These are phyloP conservation scores for Globisporangium orthogonon DNA, from an alignment of 352 stramenopile genomes.

Conservation along the genomic window DNA sequence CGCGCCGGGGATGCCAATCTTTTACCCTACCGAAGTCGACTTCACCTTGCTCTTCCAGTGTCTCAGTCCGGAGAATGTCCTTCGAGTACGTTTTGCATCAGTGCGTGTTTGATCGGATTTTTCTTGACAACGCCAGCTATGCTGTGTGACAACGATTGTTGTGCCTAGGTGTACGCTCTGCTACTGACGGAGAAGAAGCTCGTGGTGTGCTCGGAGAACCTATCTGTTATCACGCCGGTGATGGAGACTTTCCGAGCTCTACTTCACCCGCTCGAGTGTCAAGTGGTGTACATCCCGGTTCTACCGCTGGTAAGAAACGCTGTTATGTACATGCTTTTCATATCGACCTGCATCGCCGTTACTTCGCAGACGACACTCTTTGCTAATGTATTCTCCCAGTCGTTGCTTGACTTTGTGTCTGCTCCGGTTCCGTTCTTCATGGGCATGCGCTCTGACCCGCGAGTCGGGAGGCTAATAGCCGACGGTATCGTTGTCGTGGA, in stretches of 20 bases:
- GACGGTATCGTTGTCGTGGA: conserved; percentile 69
- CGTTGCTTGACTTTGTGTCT: conserved; percentile 61
- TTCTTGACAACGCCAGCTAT: background rate
- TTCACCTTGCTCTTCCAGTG: conserved; percentile 70
- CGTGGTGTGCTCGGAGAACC: conserved; percentile 47
- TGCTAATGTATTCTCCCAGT: conserved; percentile 17
- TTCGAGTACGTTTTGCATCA: conserved; percentile 31
- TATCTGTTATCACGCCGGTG: conserved; percentile 52
- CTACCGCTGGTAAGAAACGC: conserved; percentile 37
- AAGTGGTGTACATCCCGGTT: conserved; percentile 74
- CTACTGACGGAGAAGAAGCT: conserved; percentile 70
- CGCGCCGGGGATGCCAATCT: conserved; percentile 15
- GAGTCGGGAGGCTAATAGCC: conserved; percentile 26
- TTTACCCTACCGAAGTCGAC: conserved; percentile 52
- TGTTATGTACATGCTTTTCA: no score
- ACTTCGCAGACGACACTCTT: no score
- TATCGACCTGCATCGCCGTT: no score
- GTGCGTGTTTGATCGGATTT: no score
- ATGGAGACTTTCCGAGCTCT: conserved; percentile 58
- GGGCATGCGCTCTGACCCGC: conserved; percentile 41
- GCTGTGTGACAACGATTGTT: background rate
- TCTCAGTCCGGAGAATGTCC: conserved; percentile 53
- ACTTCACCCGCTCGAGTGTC: conserved; percentile 57
- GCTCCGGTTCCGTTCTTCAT: conserved; percentile 78
- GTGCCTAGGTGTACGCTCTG: conserved; percentile 35